These are phyloP conservation scores for Euphorbia tirucalli DNA, from an alignment of 345 rosid species.

Conservation along the genomic window DNA sequence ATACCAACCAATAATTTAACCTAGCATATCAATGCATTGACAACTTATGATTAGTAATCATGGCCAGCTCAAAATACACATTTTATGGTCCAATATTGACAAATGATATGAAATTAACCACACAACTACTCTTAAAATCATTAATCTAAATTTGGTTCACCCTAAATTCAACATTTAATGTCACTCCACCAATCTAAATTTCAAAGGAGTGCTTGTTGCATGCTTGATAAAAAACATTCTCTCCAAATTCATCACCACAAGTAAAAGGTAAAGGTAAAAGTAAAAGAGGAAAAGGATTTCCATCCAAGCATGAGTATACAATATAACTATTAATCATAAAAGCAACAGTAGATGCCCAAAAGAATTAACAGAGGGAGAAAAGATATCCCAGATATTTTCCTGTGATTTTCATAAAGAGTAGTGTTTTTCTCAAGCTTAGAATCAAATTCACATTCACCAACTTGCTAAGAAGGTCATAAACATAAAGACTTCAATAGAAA, in stretches of 20 bases:
- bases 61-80: neutral
- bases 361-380: neutral
- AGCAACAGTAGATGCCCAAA: neutral
- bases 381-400: neutral
- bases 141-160: neutral
- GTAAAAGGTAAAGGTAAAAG: neutral
- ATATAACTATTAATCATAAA: neutral
- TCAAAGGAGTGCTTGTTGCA: neutral
- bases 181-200: neutral
- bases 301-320: neutral
- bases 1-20: neutral
- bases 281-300: neutral
- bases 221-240: neutral
- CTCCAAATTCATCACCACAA: neutral
- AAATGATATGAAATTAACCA: neutral
- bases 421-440: neutral
- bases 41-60: neutral
- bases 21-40: neutral
- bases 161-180: neutral
- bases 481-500: neutral
- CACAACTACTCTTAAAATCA: neutral
- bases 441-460: neutral
- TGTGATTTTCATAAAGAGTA: neutral
- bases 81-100: neutral
- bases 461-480: neutral